Evolutionary conservation across 768 basidiomycete genomes (phyloP), one percentile per base, ranked within the genome.

Genomic region (Pisolithus sp.): DNA sequence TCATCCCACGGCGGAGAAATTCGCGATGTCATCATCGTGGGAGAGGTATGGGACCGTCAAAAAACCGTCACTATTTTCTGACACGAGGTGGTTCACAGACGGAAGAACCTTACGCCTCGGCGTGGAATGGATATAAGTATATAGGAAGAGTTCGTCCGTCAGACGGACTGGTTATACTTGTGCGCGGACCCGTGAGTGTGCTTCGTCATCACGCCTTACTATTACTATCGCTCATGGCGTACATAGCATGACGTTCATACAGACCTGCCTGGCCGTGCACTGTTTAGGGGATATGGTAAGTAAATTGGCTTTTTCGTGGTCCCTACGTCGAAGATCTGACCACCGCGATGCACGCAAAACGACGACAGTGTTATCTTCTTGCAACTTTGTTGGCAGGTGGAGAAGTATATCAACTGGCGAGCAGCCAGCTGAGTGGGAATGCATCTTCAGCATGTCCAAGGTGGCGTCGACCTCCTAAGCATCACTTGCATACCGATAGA

Each of bases 71-170:
- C n/a, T 21, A 20, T 36, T 41, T 50, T 38, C 4, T 26, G 34
- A n/a, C 50, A 6, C 49, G 23, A 49, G 45, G 5, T 34, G 21
- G 7, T 9, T 24, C 24, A 28, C 57, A 81, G 80, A 76, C 77
- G 6, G 78, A 78, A 49, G 68, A 69, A 36, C 66, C 63, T 17
- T 71, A 77, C 53, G 69, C 72, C 21, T 63, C 68, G 18, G 78
- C 79, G 2, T 86, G 83, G 85, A 82, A 80, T 2, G 73, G 70
- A 4, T 79, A 76, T 51, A 73, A 66, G 45, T 70, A 85, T 46
- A 62, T 78, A 39, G 85, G 85, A 36, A 77, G 82, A 28, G 68
- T 86, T 13, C 70, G 85, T 28, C 65, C 78, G 7, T 70, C 71
- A 37, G 85, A 86, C 63, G 85, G 85, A 13, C 67, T 85, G 37